Evolutionary conservation across 495 filamentous ascomycete genomes (phyloP).

Genomic region (Aspergillus panamensis): DNA sequence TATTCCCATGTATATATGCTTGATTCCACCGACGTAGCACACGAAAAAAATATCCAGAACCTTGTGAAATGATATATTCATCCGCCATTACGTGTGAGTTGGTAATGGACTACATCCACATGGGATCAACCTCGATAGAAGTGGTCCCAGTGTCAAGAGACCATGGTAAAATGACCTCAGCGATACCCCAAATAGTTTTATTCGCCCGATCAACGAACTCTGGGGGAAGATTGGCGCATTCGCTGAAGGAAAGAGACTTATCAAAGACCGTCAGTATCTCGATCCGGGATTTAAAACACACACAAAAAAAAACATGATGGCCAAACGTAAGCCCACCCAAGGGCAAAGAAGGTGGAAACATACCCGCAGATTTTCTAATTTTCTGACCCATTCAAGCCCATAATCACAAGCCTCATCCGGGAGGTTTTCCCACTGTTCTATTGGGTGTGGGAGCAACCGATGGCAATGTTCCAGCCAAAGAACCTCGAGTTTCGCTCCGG

Average conservation of each 20-base stretch:
- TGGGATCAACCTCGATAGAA: constrained; percentile 32
- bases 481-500: constrained; percentile 24
- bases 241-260: constrained; percentile 34
- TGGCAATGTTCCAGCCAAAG: constrained; percentile 34
- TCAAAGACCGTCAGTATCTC: not conserved
- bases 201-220: constrained; percentile 28
- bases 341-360: constrained; percentile 4
- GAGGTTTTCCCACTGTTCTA: constrained; percentile 8
- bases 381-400: constrained; percentile 30
- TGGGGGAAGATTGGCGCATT: constrained; percentile 29
- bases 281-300: too few species aligned
- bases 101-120: constrained; percentile 8
- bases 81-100: not conserved
- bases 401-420: constrained; percentile 16
- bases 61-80: not conserved
- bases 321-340: not conserved
- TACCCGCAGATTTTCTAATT: constrained; percentile 25
- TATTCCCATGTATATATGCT: not conserved
- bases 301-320: not conserved
- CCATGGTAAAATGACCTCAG: constrained; percentile 29
- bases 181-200: constrained; percentile 30
- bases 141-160: constrained; percentile 11
- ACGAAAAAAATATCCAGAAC: not conserved
- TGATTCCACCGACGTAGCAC: not conserved
- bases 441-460: constrained; percentile 9